phyloP scores from a whole-genome alignment of 768 basidiomycete species.

The Termitomyces bulborhizus region DNA sequence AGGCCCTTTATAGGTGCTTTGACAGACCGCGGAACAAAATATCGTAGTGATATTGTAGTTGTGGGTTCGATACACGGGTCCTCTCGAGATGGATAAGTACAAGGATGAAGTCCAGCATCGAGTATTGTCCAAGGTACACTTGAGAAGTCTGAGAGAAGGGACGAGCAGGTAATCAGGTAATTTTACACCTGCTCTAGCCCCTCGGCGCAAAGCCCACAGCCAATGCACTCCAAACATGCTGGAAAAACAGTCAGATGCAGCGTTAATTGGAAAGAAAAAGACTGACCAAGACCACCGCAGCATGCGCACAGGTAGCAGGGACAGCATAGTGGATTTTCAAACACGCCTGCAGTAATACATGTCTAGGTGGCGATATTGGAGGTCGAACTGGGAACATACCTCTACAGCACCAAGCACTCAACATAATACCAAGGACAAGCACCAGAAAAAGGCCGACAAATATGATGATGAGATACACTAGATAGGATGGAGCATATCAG shows the following conservation, averaged over 20 bases:
- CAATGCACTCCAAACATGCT: slow-evolving; percentile 66
- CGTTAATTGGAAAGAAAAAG: neutral
- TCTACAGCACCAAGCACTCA: slow-evolving; percentile 62
- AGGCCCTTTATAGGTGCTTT: too few relatives aligned
- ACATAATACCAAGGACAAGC: slow-evolving; percentile 46
- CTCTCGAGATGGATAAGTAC: too few relatives aligned
- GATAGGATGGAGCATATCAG: neutral
- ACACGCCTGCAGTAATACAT: slow-evolving; percentile 31
- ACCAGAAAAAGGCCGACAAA: slow-evolving; percentile 59
- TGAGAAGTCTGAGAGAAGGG: neutral
- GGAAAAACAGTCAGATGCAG: neutral
- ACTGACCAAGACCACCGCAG: slow-evolving; percentile 59
- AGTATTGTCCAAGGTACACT: neutral
- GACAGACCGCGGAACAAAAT: too few relatives aligned
- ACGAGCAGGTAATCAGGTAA: too few relatives aligned
- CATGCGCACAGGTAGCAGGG: slow-evolving; percentile 72
- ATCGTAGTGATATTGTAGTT: too few relatives aligned
- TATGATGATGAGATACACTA: slow-evolving; percentile 61
- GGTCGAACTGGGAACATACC: slow-evolving; percentile 25
- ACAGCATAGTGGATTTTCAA: slow-evolving; percentile 60
- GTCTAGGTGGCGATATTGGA: neutral
- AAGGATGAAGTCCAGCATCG: too few relatives aligned
- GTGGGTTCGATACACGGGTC: too few relatives aligned
- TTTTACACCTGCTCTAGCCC: slow-evolving; percentile 21
- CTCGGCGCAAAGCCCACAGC: slow-evolving; percentile 62